phyloP scores from a whole-genome alignment of 2,329 filamentous ascomycete genomes.

The Pyrenochaeta sp. region DNA sequence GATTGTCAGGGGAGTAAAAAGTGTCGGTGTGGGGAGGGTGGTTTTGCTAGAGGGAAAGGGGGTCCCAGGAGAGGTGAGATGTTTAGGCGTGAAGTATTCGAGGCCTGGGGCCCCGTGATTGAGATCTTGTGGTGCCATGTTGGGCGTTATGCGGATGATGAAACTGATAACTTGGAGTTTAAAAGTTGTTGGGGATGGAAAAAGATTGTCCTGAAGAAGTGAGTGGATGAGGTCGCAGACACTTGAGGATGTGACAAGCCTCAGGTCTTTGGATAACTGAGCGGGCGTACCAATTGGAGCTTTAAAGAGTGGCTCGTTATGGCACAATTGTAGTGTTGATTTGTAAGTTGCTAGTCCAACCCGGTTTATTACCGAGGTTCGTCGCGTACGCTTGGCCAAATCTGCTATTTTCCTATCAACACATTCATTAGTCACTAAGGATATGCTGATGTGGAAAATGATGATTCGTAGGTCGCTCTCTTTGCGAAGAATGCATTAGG shows the following conservation, averaged over 20 bases:
- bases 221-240: background rate
- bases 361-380: constrained; percentile 18
- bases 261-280: background rate
- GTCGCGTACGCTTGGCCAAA: background rate
- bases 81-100: constrained; percentile 58
- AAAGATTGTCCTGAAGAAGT: background rate
- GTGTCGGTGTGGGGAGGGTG: constrained; percentile 31
- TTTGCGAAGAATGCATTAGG: background rate
- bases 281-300: background rate
- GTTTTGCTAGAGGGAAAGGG: constrained; percentile 14
- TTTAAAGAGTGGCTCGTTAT: background rate
- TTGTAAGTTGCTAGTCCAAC: constrained; percentile 13
- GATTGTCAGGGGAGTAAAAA: constrained; percentile 50
- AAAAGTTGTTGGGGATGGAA: no score
- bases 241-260: background rate
- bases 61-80: constrained; percentile 53
- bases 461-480: background rate
- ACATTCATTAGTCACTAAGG: background rate
- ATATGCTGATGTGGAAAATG: background rate
- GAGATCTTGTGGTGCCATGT: constrained; percentile 39
- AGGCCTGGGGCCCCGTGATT: constrained; percentile 37
- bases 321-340: constrained; percentile 18
- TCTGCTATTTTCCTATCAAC: background rate
- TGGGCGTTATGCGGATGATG: background rate
- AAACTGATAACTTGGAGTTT: no score